Evolutionary conservation across 768 basidiomycete genomes (phyloP), one percentile per base, ranked within the genome.

Genomic region (Suillus occidentalis): DNA sequence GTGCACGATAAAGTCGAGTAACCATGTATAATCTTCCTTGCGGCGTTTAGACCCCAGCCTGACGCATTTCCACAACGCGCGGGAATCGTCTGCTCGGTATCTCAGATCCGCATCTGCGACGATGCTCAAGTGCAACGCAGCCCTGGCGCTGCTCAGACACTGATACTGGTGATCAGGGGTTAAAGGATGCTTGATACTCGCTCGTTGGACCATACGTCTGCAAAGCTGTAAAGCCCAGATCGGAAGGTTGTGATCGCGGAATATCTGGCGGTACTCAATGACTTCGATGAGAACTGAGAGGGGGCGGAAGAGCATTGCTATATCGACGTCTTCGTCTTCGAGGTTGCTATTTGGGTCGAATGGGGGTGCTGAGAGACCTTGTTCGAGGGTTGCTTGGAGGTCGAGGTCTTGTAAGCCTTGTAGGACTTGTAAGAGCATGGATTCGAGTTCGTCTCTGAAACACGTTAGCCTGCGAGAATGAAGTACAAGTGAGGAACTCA

Each of bases 1-100:
- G 4, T 60, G 58, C 20, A 60, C 39, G 8, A 60, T 45, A 13
- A 60, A 60, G 16, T 60, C 58, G 16, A 47, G 58, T 39, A 60
- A 22, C 58, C 58, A 60, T 6, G 58, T 49, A 2, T 16, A 47
- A 39, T 60, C 58, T 55, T 55, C 53, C 53, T 3, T 55, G 18
- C 31, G 31, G 31, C 53, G 53, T 34, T 34, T 31, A 2, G 20
- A 6, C 31, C 31, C 31, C 4, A 12, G 10, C 20, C 18, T 34
- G 10, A 31, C 20, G 31, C 31, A 55, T 12, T 55, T 34, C 53
- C 34, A 62, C n/a, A 59, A 2, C 22, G 42, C 55, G 14, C 61
- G 34, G 8, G 4, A 28, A 49, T 62, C 61, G 58, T 14, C 34
- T 22, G 61, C 34, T 13, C 53, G 22, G 16, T 47, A 52, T 14